Conservation (phyloP, 208 protist species). For the Tritrichomonas foetus region DNA sequence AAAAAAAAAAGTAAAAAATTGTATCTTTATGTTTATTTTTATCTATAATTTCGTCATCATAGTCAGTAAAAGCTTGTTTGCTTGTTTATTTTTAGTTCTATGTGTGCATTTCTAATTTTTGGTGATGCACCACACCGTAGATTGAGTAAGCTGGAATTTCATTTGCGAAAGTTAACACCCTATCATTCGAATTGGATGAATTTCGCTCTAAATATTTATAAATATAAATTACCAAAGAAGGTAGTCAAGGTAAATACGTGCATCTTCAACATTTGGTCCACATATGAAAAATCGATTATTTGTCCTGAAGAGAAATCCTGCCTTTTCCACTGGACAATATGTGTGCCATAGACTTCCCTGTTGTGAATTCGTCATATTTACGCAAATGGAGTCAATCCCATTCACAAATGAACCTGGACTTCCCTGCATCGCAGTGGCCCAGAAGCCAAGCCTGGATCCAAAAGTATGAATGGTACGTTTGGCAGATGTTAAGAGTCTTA, state of each 20-base stretch:
- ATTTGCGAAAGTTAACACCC: too few species aligned
- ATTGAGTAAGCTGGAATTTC: too few species aligned
- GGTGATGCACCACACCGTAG: too few species aligned
- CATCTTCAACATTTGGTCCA: neutral
- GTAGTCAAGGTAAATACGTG: neutral
- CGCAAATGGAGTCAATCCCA: neutral
- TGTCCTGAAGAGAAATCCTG: neutral
- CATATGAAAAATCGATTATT: neutral
- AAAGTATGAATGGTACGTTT: neutral
- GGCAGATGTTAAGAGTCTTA: neutral
- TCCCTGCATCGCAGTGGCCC: conserved; percentile 15
- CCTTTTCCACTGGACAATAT: neutral
- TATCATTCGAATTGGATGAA: too few species aligned
- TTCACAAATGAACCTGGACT: neutral
- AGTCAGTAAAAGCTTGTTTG: too few species aligned
- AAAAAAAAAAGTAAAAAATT: too few species aligned
- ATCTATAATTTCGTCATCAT: too few species aligned
- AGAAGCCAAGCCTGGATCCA: neutral
- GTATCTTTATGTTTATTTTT: too few species aligned
- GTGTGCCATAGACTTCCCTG: neutral
- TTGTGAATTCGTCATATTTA: neutral
- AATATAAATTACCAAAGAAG: conserved; percentile 37
- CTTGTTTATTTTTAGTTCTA: too few species aligned
- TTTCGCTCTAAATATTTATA: too few species aligned
- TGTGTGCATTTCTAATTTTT: too few species aligned